These are phyloP conservation scores for Alternaria gaisen DNA, from an alignment of 2,329 filamentous ascomycete genomes.

Conservation along the genomic window DNA sequence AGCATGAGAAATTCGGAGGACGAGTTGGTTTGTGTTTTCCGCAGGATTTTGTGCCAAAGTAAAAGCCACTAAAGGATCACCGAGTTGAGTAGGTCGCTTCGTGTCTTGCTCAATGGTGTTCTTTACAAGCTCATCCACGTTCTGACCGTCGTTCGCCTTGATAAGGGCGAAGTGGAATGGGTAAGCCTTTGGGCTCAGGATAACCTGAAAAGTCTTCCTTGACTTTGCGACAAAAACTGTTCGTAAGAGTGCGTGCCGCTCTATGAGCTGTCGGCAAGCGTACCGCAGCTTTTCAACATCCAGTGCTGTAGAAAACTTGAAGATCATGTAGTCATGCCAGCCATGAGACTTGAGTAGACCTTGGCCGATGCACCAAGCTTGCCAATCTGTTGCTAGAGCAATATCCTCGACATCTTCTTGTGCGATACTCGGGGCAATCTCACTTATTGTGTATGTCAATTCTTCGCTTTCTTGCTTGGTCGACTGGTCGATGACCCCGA, in stretches of 20 bases:
- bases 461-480: not conserved
- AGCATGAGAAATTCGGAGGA: conserved; percentile 9
- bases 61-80: conserved; percentile 1
- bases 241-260: not conserved
- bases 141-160: not conserved
- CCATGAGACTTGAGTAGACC: conserved; percentile 11
- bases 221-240: conserved; percentile 4
- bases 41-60: not conserved
- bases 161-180: conserved; percentile 3
- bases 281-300: not conserved
- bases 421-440: not conserved
- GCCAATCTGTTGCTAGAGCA: conserved; percentile 9
- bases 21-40: conserved; percentile 2
- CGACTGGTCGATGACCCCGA: not conserved
- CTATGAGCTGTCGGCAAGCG: conserved; percentile 5
- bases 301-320: conserved; percentile 3
- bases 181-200: not conserved
- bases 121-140: not conserved
- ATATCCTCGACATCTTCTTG: conserved; percentile 3
- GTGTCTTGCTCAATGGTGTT: not conserved
- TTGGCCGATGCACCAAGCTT: conserved; percentile 9
- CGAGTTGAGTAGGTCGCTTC: conserved; percentile 4
- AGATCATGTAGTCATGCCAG: conserved; percentile 15
- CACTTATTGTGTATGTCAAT: not conserved
- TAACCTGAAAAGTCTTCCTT: conserved; percentile 7